These are phyloP conservation scores for Hymenoscyphus linearis DNA, from an alignment of 2,329 filamentous ascomycete genomes.

Conservation along the genomic window DNA sequence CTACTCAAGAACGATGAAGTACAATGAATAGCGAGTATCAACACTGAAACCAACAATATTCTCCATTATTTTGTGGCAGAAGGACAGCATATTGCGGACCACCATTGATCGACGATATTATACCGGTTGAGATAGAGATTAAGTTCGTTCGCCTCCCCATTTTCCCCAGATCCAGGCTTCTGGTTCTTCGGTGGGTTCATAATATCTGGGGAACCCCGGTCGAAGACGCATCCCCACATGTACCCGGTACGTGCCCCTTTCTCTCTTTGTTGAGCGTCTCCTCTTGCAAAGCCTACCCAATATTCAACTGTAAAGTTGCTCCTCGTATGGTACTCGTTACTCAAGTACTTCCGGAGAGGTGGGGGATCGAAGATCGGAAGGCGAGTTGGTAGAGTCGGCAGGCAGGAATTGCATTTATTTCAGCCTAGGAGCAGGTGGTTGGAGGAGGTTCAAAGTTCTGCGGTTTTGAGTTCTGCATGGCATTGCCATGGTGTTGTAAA, in stretches of 20 bases:
- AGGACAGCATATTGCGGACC: neutral
- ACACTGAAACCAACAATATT: neutral
- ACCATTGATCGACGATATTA: neutral
- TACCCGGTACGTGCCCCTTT: neutral
- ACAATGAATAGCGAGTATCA: neutral
- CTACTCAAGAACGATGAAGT: neutral
- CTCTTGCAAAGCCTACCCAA: too few species aligned
- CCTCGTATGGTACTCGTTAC: too few species aligned
- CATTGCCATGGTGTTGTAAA: too few species aligned
- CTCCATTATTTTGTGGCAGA: neutral
- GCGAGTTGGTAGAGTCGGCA: too few species aligned
- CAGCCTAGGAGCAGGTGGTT: too few species aligned
- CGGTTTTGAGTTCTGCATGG: too few species aligned
- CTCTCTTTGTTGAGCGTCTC: neutral
- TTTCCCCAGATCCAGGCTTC: neutral
- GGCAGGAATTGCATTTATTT: too few species aligned
- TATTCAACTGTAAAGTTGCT: too few species aligned
- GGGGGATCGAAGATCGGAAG: too few species aligned
- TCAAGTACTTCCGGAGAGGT: too few species aligned
- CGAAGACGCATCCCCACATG: neutral
- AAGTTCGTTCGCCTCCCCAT: neutral
- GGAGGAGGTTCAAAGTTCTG: too few species aligned
- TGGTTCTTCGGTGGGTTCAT: neutral
- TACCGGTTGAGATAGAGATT: neutral
- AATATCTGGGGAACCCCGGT: neutral